These are phyloP conservation scores for Vanrija humicola DNA, from an alignment of 1,284 basidiomycete genomes.

Conservation along the genomic window DNA sequence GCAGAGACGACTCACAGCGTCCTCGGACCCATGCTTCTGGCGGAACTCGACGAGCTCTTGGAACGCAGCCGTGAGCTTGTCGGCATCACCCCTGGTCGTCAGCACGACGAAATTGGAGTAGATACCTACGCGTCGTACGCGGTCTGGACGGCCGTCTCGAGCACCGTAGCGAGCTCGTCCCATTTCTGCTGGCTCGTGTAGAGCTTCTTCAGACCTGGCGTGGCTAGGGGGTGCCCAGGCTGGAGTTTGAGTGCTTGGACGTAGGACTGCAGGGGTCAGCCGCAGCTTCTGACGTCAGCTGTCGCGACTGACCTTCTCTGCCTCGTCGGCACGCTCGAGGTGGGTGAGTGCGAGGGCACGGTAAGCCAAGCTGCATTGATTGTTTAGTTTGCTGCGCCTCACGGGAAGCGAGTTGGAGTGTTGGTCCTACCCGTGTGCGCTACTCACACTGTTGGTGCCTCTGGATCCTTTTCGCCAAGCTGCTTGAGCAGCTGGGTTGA, in stretches of 20 bases:
- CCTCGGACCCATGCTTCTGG: constrained; percentile 59
- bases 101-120: constrained; percentile 2
- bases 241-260: constrained; percentile 64
- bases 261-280: constrained; percentile 58
- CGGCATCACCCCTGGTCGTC: constrained; percentile 61
- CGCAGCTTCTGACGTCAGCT: not conserved
- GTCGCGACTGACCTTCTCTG: constrained; percentile 68
- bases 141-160: constrained; percentile 57
- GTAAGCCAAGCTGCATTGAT: constrained; percentile 65
- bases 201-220: constrained; percentile 66
- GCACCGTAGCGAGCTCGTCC: constrained; percentile 58
- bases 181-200: constrained; percentile 63
- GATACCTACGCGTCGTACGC: constrained; percentile 59
- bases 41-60: constrained; percentile 70
- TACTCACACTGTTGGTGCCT: constrained; percentile 64
- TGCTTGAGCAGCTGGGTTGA: constrained; percentile 54
- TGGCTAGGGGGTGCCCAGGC: constrained; percentile 65
- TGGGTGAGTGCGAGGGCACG: constrained; percentile 72
- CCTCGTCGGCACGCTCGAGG: constrained; percentile 63
- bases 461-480: constrained; percentile 56
- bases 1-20: constrained; percentile 54
- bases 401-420: not conserved
- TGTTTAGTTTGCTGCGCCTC: too few relatives aligned
- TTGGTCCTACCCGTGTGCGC: not conserved
- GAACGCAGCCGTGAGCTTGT: constrained; percentile 72